Conservation (phyloP, 441 rosid species). For the Syzygium malaccense region DNA sequence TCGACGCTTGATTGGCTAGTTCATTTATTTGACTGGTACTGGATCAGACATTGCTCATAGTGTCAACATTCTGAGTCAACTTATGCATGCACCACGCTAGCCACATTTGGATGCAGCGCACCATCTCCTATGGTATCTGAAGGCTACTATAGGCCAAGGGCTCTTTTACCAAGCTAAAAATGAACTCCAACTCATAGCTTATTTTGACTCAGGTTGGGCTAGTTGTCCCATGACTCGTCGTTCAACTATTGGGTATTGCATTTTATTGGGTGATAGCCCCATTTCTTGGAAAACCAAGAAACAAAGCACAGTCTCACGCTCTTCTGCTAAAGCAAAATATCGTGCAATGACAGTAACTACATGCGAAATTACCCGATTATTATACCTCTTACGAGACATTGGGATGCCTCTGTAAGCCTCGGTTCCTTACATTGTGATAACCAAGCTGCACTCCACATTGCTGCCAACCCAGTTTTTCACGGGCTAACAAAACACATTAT, state of each 20-base stretch:
- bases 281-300: conserved; percentile 2
- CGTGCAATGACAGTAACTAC: background rate
- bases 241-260: too few species aligned
- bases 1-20: background rate
- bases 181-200: background rate
- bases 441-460: background rate
- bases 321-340: background rate
- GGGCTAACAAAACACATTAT: background rate
- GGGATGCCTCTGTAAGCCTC: background rate
- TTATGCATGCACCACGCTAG: background rate
- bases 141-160: background rate
- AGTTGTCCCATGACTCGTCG: background rate
- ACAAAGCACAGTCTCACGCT: background rate
- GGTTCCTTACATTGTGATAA: background rate
- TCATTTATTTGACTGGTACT: background rate
- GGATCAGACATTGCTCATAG: background rate
- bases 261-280: background rate
- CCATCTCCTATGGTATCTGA: background rate
- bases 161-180: background rate
- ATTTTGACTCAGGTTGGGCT: conserved; percentile 6
- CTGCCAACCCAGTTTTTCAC: background rate
- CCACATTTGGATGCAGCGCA: background rate
- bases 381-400: too few species aligned
- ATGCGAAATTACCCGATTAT: background rate
- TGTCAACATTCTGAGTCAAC: background rate